Percentiles rank a stretch among this genome's conserved stretches.
Evolutionary conservation across 1,139 yeast genomes (phyloP).

Genomic region (Taphrina wiesneri): DNA sequence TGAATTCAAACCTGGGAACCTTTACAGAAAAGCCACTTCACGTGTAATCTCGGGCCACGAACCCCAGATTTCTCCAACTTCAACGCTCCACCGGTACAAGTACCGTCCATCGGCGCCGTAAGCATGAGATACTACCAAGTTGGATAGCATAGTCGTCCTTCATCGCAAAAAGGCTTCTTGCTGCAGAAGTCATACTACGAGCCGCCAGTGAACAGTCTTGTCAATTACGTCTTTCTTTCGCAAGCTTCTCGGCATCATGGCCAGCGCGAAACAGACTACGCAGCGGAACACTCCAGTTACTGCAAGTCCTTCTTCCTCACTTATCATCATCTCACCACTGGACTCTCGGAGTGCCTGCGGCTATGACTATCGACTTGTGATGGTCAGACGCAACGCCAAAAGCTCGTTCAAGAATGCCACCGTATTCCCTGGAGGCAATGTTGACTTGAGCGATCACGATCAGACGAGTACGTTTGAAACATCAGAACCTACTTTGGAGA

Average conservation of each 20-base stretch:
- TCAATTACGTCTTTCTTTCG: background rate
- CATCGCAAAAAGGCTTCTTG: too few species aligned
- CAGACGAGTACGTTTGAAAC: background rate
- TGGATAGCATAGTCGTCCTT: too few species aligned
- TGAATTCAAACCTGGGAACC: background rate
- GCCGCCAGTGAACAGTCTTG: too few species aligned
- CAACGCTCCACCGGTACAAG: too few species aligned
- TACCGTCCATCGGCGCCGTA: too few species aligned
- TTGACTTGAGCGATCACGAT: slow-evolving; percentile 9
- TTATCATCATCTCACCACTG: slow-evolving; percentile 23
- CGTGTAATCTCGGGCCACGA: background rate
- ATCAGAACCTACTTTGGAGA: background rate
- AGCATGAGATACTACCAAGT: too few species aligned
- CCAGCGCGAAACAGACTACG: background rate
- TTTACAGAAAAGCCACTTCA: background rate
- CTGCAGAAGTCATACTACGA: too few species aligned
- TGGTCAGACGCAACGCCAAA: slow-evolving; percentile 28
- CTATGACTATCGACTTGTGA: slow-evolving; percentile 16
- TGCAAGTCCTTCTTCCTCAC: slow-evolving; percentile 28
- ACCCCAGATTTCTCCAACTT: background rate
- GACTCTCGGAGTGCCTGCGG: slow-evolving; percentile 9
- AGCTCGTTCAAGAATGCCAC: slow-evolving; percentile 30
- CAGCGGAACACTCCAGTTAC: background rate
- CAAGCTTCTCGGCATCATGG: background rate
- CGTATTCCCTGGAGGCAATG: slow-evolving; percentile 29